These are phyloP conservation scores for Aspergillus asperescens DNA, from an alignment of 495 filamentous ascomycete genomes.

Conservation along the genomic window DNA sequence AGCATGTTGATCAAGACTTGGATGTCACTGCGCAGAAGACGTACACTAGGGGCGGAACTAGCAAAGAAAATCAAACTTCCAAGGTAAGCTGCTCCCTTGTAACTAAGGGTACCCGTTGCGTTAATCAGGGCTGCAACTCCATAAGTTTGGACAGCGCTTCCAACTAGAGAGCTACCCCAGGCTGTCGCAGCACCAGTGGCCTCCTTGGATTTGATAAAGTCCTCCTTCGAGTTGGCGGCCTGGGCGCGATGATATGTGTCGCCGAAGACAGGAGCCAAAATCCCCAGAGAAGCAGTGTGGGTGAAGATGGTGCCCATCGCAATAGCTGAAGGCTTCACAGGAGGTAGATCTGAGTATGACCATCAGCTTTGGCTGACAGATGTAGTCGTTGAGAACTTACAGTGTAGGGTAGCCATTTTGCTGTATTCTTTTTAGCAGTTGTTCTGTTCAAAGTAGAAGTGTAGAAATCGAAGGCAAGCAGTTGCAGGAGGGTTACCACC, in stretches of 20 bases:
- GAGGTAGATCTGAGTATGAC: slow-evolving; percentile 67
- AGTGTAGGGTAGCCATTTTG: slow-evolving; percentile 59
- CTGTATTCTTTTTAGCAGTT: slow-evolving; percentile 9
- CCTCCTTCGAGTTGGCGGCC: slow-evolving; percentile 87
- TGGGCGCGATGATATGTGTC: slow-evolving; percentile 93
- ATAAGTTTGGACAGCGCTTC: slow-evolving; percentile 87
- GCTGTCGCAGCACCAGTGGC: slow-evolving; percentile 79
- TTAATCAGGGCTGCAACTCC: slow-evolving; percentile 94
- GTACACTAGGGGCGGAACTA: slow-evolving; percentile 78
- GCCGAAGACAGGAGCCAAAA: slow-evolving; percentile 87
- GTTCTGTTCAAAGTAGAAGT: not conserved
- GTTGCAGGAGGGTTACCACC: not conserved
- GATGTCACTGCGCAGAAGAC: slow-evolving; percentile 28
- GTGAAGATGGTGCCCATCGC: slow-evolving; percentile 93
- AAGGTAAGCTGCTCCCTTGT: slow-evolving; percentile 95
- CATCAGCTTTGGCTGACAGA: not conserved
- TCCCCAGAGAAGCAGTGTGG: slow-evolving; percentile 73
- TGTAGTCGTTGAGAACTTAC: slow-evolving; percentile 36
- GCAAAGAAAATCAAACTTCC: slow-evolving; percentile 88
- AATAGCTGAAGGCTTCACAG: slow-evolving; percentile 97
- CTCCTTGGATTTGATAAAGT: slow-evolving; percentile 91
- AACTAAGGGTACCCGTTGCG: slow-evolving; percentile 85
- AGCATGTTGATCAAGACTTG: not conserved
- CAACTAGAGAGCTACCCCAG: slow-evolving; percentile 84
- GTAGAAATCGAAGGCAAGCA: not conserved